Evolutionary conservation across 176 grass and related monocot species (phyloP), one percentile per base, ranked within the genome.

Genomic region (Zoysia japonica): DNA sequence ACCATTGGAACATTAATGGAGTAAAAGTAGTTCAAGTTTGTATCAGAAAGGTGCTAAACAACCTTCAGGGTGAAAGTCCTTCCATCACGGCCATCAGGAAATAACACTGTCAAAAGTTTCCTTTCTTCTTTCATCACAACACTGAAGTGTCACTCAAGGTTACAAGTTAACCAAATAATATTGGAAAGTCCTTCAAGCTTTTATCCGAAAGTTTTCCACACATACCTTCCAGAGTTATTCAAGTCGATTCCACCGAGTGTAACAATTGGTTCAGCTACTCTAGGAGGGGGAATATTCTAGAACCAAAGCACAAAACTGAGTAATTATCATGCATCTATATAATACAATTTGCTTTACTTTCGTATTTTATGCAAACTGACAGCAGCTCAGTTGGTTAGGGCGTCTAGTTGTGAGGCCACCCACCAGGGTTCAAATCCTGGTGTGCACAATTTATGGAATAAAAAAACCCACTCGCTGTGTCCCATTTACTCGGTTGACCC

Each of bases 171-270:
- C 47, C 37, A 67, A 72, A 84, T 51, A 75, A 62, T 61, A 82
- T 62, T 42, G 14, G 17, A 61, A 51, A 70, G 78, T 68, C 17
- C 10, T 76, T 64, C 69, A 15, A 48, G 19, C 19, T 72, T 75
- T 41, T 46, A 77, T 67, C 20, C 75, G 82, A 79, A 47, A 35
- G 35, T 60, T 77, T 54, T 68, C 66, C 64, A 80, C 66, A 39
- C 79, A 79, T 83, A 98, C 96, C 96, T 98, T 93, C 92, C 96
- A 3, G 96, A 95, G 80, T 78, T 98, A 78, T 98, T 98, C 78
- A 98, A 81, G 84, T 94, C 90, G 7, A 95, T 98, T 64, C 92
- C 92, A 78, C 96, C 96, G 57, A 98, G 92, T 73, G 90, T 94
- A 83, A 84, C 70, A 87, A 90, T 83, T 62, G 85, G 81, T 85